These are phyloP conservation scores for Arctium lappa DNA, from an alignment of 129 eudicot species.

Conservation along the genomic window DNA sequence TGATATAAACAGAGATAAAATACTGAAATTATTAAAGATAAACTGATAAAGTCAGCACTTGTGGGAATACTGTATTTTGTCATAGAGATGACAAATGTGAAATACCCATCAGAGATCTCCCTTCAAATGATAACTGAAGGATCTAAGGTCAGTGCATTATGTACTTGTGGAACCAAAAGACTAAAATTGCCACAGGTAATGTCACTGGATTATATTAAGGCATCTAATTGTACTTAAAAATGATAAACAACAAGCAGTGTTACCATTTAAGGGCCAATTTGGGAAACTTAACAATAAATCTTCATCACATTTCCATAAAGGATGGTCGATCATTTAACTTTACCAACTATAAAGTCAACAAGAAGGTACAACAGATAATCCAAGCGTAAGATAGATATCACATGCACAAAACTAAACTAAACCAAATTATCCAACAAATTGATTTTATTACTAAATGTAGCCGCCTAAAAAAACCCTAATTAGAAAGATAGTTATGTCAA, in stretches of 20 bases:
- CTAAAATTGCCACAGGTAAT: not conserved
- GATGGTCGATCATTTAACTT: not conserved
- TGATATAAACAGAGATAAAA: too few species aligned
- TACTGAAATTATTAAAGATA: too few species aligned
- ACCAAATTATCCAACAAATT: not conserved
- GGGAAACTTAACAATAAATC: too few species aligned
- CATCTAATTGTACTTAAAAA: not conserved
- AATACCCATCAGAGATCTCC: too few species aligned
- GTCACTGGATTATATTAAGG: not conserved
- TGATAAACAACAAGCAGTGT: not conserved
- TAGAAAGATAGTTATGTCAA: not conserved
- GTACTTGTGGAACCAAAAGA: not conserved
- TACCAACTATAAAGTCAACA: not conserved
- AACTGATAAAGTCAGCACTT: too few species aligned
- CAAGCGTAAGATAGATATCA: conserved; percentile 11
- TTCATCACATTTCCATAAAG: not conserved
- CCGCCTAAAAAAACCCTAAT: conserved; percentile 16
- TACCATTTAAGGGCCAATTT: not conserved
- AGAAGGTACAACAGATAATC: not conserved
- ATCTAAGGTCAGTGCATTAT: not conserved
- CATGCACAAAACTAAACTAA: not conserved
- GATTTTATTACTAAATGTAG: not conserved
- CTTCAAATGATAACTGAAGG: too few species aligned
- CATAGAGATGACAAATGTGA: too few species aligned
- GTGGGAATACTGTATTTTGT: too few species aligned